Evolutionary conservation across 2,329 filamentous ascomycete genomes (phyloP).

Genomic region (Colletotrichum navitas): DNA sequence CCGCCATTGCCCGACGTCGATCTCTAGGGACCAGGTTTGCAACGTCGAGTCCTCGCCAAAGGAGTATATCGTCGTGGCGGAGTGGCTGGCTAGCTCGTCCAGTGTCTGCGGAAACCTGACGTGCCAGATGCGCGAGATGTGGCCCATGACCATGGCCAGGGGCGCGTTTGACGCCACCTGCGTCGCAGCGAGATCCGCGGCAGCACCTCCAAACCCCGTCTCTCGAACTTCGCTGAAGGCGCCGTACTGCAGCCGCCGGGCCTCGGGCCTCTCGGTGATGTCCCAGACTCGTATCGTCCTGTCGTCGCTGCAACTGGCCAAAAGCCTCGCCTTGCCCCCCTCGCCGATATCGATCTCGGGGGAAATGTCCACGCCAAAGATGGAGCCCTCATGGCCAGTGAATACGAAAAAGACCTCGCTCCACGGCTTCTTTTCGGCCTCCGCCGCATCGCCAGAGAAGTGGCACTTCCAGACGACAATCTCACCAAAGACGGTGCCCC

Average conservation of each 20-base stretch:
- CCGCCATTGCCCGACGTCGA: slow-evolving; percentile 48
- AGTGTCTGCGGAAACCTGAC: slow-evolving; percentile 72
- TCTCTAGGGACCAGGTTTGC: slow-evolving; percentile 75
- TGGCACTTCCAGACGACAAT: slow-evolving; percentile 88
- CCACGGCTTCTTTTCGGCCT: slow-evolving; percentile 22
- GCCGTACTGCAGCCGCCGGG: slow-evolving; percentile 44
- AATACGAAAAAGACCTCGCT: slow-evolving; percentile 67
- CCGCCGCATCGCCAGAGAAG: slow-evolving; percentile 45
- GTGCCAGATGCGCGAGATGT: slow-evolving; percentile 90
- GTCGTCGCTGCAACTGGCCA: slow-evolving; percentile 96
- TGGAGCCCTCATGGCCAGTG: slow-evolving; percentile 86
- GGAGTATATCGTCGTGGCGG: slow-evolving; percentile 72
- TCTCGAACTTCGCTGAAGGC: slow-evolving; percentile 58
- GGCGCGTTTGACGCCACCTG: slow-evolving; percentile 54
- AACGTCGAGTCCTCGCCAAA: slow-evolving; percentile 88
- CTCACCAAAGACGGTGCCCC: slow-evolving; percentile 94
- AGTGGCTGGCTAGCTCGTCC: slow-evolving; percentile 30
- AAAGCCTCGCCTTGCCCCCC: slow-evolving; percentile 65
- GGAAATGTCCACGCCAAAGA: slow-evolving; percentile 91
- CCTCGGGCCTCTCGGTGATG: slow-evolving; percentile 67
- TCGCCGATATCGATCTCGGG: slow-evolving; percentile 57
- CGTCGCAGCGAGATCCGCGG: slow-evolving; percentile 43
- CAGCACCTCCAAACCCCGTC: slow-evolving; percentile 71
- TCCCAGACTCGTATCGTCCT: slow-evolving; percentile 91
- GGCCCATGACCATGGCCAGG: slow-evolving; percentile 84